These are phyloP conservation scores for Lasiosphaeria ovina DNA, from an alignment of 495 filamentous ascomycete genomes.

Conservation along the genomic window DNA sequence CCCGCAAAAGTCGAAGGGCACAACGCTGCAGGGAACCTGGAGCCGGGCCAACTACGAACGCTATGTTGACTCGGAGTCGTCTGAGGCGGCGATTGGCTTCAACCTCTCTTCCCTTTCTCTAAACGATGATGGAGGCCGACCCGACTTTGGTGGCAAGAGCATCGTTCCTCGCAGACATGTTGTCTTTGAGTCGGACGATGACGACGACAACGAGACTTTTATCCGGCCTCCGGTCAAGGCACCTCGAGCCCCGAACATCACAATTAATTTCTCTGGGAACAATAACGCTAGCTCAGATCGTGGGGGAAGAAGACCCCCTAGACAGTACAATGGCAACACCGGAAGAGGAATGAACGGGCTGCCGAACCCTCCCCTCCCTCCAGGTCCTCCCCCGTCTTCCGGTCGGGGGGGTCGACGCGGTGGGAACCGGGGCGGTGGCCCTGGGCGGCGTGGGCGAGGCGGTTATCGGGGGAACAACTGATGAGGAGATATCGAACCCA, in stretches of 20 bases:
- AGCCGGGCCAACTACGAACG: conserved; percentile 30
- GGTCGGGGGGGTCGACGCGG: background rate
- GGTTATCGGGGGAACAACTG: no score
- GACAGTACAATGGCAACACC: conserved; percentile 6
- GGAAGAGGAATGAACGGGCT: background rate
- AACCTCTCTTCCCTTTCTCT: background rate
- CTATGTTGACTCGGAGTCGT: conserved; percentile 37
- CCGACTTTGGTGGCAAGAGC: conserved; percentile 36
- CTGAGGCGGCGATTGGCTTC: conserved; percentile 30
- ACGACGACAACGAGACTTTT: conserved; percentile 43
- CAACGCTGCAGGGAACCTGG: conserved; percentile 32
- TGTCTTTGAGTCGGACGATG: conserved; percentile 38
- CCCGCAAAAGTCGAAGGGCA: conserved; percentile 6
- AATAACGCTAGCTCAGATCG: conserved; percentile 1
- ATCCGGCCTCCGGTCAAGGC: conserved; percentile 36
- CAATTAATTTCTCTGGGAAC: conserved; percentile 25
- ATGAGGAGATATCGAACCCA: no score
- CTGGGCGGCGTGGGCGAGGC: background rate
- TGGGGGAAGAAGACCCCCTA: background rate
- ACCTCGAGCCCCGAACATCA: conserved; percentile 25
- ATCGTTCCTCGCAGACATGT: conserved; percentile 39
- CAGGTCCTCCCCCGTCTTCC: conserved; percentile 18
- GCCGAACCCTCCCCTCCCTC: conserved; percentile 20
- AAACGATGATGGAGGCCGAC: conserved; percentile 14
- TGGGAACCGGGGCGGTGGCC: background rate